Conservation (phyloP, 169 alveolate genomes). For the Plasmodium yoelii region DNA sequence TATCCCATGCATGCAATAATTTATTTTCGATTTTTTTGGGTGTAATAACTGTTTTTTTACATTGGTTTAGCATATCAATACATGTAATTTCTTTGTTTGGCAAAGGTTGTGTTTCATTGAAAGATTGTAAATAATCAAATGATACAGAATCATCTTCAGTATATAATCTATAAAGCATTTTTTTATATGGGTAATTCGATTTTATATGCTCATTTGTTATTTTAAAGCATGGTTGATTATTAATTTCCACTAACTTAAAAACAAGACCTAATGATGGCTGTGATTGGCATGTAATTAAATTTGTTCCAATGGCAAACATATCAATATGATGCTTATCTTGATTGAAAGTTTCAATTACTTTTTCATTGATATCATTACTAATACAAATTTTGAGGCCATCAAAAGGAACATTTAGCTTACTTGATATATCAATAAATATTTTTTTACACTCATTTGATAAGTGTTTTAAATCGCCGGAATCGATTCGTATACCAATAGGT, state of each 20-base stretch:
- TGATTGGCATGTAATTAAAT: conserved; percentile 93
- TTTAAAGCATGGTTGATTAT: conserved; percentile 90
- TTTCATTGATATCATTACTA: conserved; percentile 91
- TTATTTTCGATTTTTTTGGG: conserved; percentile 60
- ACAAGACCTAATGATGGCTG: conserved; percentile 95
- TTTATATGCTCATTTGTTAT: conserved; percentile 91
- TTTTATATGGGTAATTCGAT: conserved; percentile 89
- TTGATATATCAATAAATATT: conserved; percentile 77
- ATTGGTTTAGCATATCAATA: conserved; percentile 18
- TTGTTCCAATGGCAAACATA: conserved; percentile 94
- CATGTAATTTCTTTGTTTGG: conserved; percentile 26
- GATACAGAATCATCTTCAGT: conserved; percentile 77
- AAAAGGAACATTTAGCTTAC: conserved; percentile 74
- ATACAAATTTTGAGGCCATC: conserved; percentile 84
- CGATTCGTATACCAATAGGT: conserved; percentile 92
- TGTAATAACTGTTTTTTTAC: conserved; percentile 15
- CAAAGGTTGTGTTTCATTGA: conserved; percentile 30
- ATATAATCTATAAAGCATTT: conserved; percentile 87
- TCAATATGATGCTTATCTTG: conserved; percentile 90
- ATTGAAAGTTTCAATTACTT: conserved; percentile 63
- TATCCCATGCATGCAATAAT: conserved; percentile 39
- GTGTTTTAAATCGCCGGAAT: conserved; percentile 91
- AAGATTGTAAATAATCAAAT: conserved; percentile 77
- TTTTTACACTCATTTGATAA: conserved; percentile 83
- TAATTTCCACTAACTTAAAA: conserved; percentile 91